phyloP scores from a whole-genome alignment of 176 grass and related monocot genomes.

The Musa troglodytarum region DNA sequence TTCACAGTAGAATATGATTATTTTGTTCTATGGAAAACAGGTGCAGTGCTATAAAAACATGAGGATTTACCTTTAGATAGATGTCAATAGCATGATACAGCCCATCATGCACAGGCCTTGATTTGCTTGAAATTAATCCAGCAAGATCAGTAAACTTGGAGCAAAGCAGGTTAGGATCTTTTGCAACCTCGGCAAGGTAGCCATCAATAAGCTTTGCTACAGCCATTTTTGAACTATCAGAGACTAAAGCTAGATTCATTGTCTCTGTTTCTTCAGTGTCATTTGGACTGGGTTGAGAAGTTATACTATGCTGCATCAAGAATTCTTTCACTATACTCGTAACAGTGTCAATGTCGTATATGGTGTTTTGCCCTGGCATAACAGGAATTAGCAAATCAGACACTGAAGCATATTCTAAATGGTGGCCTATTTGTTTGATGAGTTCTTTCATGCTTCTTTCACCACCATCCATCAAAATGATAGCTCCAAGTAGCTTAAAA shows the following conservation, averaged over 20 bases:
- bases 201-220: constrained; percentile 77
- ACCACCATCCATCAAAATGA: constrained; percentile 49
- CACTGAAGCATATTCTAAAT: constrained; percentile 72
- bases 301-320: constrained; percentile 45
- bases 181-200: constrained; percentile 77
- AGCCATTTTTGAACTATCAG: constrained; percentile 43
- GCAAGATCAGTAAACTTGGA: constrained; percentile 64
- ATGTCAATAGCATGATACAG: constrained; percentile 79
- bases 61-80: constrained; percentile 70
- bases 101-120: constrained; percentile 74
- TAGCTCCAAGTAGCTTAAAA: constrained; percentile 68
- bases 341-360: constrained; percentile 76
- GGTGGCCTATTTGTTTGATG: constrained; percentile 68
- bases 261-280: constrained; percentile 22
- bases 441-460: constrained; percentile 76
- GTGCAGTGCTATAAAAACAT: neutral
- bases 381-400: constrained; percentile 80
- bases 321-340: constrained; percentile 75
- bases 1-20: neutral
- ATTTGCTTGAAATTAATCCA: constrained; percentile 51
- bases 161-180: constrained; percentile 54
- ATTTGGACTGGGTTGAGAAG: constrained; percentile 31
- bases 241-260: constrained; percentile 31
- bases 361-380: constrained; percentile 40
- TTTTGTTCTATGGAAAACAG: neutral